A percentile compares a stretch with the other conserved stretches of the same genome.
Evolutionary conservation across 139 green algal species (phyloP).

Genomic region (Eudorina sp.): DNA sequence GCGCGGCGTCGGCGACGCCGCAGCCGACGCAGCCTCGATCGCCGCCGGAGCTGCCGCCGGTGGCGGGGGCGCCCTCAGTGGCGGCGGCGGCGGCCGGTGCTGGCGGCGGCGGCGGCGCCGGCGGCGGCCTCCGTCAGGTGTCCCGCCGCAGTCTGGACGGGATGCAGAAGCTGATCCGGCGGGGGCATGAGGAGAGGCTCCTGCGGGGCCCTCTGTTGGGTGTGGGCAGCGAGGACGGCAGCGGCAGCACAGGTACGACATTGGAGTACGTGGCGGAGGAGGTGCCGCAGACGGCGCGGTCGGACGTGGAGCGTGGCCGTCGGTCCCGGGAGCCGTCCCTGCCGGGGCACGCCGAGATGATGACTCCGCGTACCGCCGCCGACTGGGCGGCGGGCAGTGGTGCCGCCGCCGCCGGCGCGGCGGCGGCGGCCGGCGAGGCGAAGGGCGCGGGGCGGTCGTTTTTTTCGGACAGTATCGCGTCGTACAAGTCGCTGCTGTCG

Average conservation of each 20-base stretch:
- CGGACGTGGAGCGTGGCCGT: not conserved
- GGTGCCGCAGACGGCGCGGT: not conserved
- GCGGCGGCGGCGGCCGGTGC: not conserved
- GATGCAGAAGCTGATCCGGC: not conserved
- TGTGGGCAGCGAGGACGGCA: not conserved
- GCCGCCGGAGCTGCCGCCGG: not conserved
- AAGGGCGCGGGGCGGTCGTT: not conserved
- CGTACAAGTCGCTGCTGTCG: constrained; percentile 4
- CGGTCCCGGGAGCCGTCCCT: not conserved
- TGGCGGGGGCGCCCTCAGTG: not conserved
- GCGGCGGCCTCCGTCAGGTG: not conserved
- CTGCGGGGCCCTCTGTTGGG: not conserved
- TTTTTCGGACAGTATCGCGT: not conserved
- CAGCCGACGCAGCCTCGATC: not conserved
- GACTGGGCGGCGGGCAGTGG: not conserved
- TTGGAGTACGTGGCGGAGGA: not conserved
- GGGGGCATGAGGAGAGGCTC: constrained; percentile 1
- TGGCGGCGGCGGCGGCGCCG: not conserved
- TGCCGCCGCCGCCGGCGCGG: not conserved
- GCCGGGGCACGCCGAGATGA: not conserved
- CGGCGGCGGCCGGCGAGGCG: not conserved
- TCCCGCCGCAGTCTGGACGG: not conserved
- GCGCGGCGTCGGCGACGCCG: not conserved
- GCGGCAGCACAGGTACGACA: not conserved
- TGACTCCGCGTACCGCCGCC: not conserved